Evolutionary conservation across 2,329 filamentous ascomycete species (phyloP), one percentile per base, ranked within the genome.

Genomic region (Ophiostoma novo-ulmi): DNA sequence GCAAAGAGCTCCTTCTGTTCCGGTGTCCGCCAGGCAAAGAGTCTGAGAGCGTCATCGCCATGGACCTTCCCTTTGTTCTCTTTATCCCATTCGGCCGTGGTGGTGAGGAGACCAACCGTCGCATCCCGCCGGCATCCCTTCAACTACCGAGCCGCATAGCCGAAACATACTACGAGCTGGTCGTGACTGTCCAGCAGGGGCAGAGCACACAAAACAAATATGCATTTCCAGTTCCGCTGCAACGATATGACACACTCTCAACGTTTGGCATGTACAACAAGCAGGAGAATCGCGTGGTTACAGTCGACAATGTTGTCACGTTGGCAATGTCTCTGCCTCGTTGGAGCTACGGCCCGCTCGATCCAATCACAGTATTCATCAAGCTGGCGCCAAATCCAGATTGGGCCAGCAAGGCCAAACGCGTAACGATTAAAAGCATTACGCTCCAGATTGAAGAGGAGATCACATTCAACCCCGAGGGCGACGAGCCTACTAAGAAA

Each of bases 191-290:
- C 31, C 94, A 98, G 78, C 94, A 98, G 80, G 93, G 94, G 3
- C 89, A 91, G 75, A 88, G 88, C 76, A 88, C 92, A 73, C 93
- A 97, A 81, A 93, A 92, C 80, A 96, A 96, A 80, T 95, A 96
- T 80, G 84, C 89, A 5, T 97, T 97, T 75, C 92, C 95, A 1
- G 91, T 98, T 55, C 94, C 94, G 1, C 88, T 99, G 75, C 89
- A 92, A 75, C 87, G 95, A 78, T 99, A 98, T 82, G 95, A 99
- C 80, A 99, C 94, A 1, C 84, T 99, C 67, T 97, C 94, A 61
- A 98, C 95, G 1, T 99, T 99, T 81, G 95, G 95, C 80, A 98
- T 98, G 95, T 99, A 98, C 83, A 98, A 98, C 81, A 90, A 93
- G 70, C 94, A 94, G 20, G 94, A 97, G 80, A 91, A 91, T 72